phyloP scores from a whole-genome alignment of 2,329 filamentous ascomycete genomes.

The Fusarium acutatum region DNA sequence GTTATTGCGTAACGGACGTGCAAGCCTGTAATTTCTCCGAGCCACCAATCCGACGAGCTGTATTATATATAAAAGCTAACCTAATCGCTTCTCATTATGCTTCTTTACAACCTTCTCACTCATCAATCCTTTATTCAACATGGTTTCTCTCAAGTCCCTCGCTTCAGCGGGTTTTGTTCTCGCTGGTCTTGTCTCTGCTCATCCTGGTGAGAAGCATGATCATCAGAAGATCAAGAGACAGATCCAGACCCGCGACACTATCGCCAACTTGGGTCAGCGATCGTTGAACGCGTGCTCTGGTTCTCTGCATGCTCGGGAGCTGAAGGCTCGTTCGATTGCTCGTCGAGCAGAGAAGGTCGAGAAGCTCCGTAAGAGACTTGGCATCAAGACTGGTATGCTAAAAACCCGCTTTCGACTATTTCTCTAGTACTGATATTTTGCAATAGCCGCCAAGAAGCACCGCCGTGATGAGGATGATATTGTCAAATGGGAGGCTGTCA shows the following conservation, averaged over 20 bases:
- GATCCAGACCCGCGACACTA: not conserved
- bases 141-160: slow-evolving; percentile 1
- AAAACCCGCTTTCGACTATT: rapidly evolving
- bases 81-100: not conserved
- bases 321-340: not conserved
- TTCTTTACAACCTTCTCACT: not conserved
- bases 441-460: not conserved
- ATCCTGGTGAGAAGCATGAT: slow-evolving; percentile 8
- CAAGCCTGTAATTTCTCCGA: not conserved
- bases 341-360: slow-evolving; percentile 2
- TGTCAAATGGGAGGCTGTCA: not conserved
- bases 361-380: not conserved
- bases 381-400: not conserved
- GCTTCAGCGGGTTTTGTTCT: not conserved
- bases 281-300: not conserved
- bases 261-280: not conserved
- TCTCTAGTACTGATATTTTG: not conserved
- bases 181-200: not conserved
- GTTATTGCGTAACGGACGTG: not conserved
- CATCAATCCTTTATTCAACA: not conserved
- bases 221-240: slow-evolving; percentile 10
- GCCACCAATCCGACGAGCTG: not conserved
- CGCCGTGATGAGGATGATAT: not conserved
- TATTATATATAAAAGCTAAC: not conserved
- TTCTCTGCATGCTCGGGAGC: not conserved